phyloP scores from a whole-genome alignment of 2,329 filamentous ascomycete genomes.

The Paraconiothyrium brasiliense region DNA sequence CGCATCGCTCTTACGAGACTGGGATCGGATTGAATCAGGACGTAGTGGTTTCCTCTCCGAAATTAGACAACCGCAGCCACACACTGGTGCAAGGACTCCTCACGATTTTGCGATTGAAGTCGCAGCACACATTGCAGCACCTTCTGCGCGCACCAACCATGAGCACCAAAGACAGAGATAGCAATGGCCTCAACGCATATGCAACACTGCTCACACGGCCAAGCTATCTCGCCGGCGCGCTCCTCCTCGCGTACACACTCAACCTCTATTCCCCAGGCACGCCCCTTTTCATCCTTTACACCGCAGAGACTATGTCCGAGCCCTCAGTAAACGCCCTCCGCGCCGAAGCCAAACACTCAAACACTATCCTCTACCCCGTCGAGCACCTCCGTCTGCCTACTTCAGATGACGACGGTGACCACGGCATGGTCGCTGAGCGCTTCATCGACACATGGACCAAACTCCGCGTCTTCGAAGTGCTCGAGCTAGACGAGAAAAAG shows the following conservation, averaged over 20 bases:
- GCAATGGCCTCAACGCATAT: conserved; percentile 49
- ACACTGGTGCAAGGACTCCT: no score
- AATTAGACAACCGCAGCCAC: background rate
- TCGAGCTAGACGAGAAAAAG: conserved; percentile 31
- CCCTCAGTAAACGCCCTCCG: conserved; percentile 54
- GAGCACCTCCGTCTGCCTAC: conserved; percentile 53
- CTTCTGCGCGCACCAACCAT: background rate
- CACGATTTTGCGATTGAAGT: no score
- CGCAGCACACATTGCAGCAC: background rate
- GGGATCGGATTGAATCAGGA: no score
- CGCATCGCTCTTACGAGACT: conserved; percentile 8
- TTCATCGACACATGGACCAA: conserved; percentile 67
- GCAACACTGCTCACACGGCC: conserved; percentile 62
- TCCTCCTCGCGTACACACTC: conserved; percentile 61
- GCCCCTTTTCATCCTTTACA: conserved; percentile 62
- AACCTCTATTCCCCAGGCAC: conserved; percentile 56
- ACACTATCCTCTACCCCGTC: conserved; percentile 53
- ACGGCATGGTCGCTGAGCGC: conserved; percentile 57
- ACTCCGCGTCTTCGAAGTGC: conserved; percentile 61
- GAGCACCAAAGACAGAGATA: conserved; percentile 17
- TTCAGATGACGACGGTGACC: background rate
- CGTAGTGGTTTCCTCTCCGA: background rate
- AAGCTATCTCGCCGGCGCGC: conserved; percentile 62
- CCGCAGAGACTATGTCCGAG: conserved; percentile 51
- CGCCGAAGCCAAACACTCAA: conserved; percentile 52